Conservation (phyloP, 208 protist species). For the Acanthamoeba culbertsoni region DNA sequence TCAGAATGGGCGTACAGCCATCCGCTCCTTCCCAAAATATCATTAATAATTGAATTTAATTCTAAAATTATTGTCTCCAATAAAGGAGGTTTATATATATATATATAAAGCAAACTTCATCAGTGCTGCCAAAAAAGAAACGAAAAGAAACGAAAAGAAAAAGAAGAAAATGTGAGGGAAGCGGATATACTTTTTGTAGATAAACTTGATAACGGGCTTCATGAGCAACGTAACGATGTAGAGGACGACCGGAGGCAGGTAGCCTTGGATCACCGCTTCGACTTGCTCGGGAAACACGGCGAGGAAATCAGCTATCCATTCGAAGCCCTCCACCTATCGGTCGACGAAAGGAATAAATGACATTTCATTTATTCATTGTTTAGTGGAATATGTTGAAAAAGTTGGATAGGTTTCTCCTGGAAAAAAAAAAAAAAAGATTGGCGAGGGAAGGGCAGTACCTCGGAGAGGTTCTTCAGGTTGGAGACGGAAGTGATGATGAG, state of each 20-base stretch:
- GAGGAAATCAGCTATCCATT: background rate
- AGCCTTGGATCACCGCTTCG: background rate
- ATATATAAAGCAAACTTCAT: no score
- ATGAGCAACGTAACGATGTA: conserved; percentile 10
- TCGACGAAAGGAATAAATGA: no score
- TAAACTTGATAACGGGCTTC: conserved; percentile 1
- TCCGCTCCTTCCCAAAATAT: background rate
- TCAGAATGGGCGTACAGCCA: conserved; percentile 23
- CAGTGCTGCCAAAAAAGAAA: background rate
- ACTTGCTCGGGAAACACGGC: background rate
- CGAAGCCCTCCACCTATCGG: background rate
- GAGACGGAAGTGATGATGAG: background rate
- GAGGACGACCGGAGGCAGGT: background rate
- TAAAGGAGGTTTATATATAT: no score
- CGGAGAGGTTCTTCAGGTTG: background rate
- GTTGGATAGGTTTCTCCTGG: no score
- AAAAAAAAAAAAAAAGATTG: no score
- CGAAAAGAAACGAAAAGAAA: background rate
- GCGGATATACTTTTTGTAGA: background rate
- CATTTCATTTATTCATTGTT: no score
- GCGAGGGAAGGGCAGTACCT: background rate
- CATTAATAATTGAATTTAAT: background rate
- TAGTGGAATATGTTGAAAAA: no score
- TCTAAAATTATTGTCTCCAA: no score
- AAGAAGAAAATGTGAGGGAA: background rate